phyloP scores from a whole-genome alignment of 345 rosid species.

The Schrenkiella parvula region DNA sequence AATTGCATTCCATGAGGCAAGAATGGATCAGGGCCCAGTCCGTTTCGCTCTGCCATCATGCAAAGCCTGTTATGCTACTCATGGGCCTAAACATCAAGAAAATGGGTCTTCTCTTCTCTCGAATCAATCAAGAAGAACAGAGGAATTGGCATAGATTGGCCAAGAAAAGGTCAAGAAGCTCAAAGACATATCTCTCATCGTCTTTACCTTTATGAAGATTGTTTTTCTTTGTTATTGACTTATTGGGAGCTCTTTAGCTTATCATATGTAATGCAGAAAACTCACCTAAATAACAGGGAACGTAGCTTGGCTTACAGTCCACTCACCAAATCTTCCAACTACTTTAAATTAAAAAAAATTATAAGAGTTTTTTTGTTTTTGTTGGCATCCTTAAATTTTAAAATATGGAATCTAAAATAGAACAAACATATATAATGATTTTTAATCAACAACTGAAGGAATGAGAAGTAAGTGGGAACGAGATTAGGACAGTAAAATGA shows the following conservation, averaged over 20 bases:
- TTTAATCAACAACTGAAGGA: background rate
- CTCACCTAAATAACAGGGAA: background rate
- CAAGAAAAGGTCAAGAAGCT: background rate
- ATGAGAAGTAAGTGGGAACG: background rate
- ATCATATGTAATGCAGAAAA: background rate
- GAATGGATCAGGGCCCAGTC: background rate
- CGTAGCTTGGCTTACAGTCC: slow-evolving; percentile 14
- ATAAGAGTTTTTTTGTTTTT: too few species aligned
- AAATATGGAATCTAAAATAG: background rate
- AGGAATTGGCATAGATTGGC: background rate
- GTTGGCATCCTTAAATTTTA: background rate
- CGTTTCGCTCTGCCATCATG: background rate
- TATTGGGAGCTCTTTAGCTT: background rate
- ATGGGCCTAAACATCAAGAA: too few species aligned
- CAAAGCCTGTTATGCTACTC: background rate
- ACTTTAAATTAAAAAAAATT: background rate
- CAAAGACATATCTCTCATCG: background rate
- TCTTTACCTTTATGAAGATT: background rate
- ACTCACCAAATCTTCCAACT: background rate
- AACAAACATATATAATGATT: background rate
- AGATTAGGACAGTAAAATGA: slow-evolving; percentile 13
- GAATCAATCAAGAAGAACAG: background rate
- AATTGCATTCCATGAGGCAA: too few species aligned
- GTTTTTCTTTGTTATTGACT: background rate
- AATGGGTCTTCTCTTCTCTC: too few species aligned